A percentile compares a stretch with the other conserved stretches of the same genome.
These are phyloP conservation scores for Hyparrhenia diplandra DNA, from an alignment of 176 grass and related monocot species.

Conservation along the genomic window DNA sequence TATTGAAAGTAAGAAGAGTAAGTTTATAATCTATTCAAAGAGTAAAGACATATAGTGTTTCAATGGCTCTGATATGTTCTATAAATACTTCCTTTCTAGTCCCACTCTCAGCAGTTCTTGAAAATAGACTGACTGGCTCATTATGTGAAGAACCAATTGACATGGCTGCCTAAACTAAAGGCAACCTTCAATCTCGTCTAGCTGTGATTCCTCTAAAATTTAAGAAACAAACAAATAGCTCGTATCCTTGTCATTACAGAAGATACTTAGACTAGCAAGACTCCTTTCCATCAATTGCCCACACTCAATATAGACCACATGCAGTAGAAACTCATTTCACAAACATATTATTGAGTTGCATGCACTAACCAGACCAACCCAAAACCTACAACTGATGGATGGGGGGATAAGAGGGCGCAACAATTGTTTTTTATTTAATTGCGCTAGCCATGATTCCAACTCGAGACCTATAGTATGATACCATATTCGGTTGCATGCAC, in stretches of 20 bases:
- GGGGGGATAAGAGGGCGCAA: neutral
- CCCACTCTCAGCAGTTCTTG: neutral
- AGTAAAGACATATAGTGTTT: neutral
- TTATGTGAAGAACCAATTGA: neutral
- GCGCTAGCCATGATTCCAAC: no score
- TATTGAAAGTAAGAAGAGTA: neutral
- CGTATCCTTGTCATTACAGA: neutral
- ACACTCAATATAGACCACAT: neutral
- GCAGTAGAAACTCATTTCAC: neutral
- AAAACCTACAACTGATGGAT: neutral
- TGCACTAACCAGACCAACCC: neutral
- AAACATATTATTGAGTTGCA: neutral
- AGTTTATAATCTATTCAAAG: neutral
- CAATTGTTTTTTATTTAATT: neutral
- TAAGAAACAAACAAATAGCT: neutral
- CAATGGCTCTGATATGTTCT: neutral
- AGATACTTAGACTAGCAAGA: neutral
- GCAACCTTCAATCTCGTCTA: neutral
- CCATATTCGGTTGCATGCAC: neutral
- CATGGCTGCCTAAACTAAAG: neutral
- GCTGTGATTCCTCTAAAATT: neutral
- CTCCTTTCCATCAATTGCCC: neutral
- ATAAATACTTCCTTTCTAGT: neutral
- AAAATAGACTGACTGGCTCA: no score
- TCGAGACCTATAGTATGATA: neutral